A percentile compares a stretch with the other conserved stretches of the same genome.
phyloP scores from a whole-genome alignment of 2,329 filamentous ascomycete genomes.

The Cladosporium colombiae region DNA sequence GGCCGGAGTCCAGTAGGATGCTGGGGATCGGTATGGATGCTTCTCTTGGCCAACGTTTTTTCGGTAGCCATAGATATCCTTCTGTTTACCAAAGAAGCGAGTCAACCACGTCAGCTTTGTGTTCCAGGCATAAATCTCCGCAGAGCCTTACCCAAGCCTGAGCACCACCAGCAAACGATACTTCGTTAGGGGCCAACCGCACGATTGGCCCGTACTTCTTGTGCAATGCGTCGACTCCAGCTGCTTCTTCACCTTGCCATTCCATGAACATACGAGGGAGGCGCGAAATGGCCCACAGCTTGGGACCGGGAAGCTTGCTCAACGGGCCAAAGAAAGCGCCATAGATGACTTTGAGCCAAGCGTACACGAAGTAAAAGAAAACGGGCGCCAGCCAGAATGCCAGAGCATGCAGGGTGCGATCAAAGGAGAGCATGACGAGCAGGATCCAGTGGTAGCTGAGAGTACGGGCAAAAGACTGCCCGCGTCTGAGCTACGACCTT shows the following conservation, averaged over 20 bases:
- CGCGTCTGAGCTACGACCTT: background rate
- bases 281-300: conserved; percentile 26
- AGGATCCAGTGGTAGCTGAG: background rate
- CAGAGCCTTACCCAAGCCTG: conserved; percentile 23
- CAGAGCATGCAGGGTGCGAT: background rate
- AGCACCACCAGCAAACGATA: conserved; percentile 38
- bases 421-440: background rate
- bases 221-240: conserved; percentile 32
- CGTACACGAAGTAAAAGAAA: conserved; percentile 18
- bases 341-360: conserved; percentile 32
- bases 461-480: background rate
- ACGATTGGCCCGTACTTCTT: conserved; percentile 39
- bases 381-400: conserved; percentile 13
- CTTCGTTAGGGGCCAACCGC: conserved; percentile 36
- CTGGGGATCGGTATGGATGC: background rate
- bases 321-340: conserved; percentile 48
- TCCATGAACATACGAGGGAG: conserved; percentile 24
- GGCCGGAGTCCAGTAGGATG: conserved; percentile 25
- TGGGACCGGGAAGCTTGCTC: conserved; percentile 46
- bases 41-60: conserved; percentile 7
- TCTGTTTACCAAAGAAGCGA: background rate
- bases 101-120: background rate
- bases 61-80: conserved; percentile 33
- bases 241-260: conserved; percentile 24
- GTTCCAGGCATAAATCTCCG: background rate